Conservation (phyloP, 768 basidiomycete genomes). For the Boletus subparvulus region DNA sequence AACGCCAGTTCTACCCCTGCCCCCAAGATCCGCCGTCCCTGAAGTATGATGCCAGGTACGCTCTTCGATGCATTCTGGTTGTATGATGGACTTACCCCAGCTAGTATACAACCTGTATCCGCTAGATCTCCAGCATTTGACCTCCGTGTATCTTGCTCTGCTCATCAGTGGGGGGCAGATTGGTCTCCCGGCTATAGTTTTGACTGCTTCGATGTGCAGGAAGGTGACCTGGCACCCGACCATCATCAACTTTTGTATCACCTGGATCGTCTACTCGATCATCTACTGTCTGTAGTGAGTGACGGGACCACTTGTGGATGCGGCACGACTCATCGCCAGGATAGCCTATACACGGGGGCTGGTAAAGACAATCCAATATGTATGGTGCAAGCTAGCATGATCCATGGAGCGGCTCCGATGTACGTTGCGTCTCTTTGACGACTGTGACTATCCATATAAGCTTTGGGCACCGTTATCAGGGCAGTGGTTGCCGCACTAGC, state of each 20-base stretch:
- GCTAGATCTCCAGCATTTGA: slow-evolving; percentile 31
- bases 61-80: not conserved
- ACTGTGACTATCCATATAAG: not conserved
- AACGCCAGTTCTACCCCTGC: not conserved
- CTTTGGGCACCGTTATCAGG: slow-evolving; percentile 29
- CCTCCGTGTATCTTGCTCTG: slow-evolving; percentile 43
- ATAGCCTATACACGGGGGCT: slow-evolving; percentile 36
- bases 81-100: not conserved
- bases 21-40: not conserved
- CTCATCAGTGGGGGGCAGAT: slow-evolving; percentile 54
- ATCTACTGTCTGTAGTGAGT: slow-evolving; percentile 52
- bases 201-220: slow-evolving; percentile 44
- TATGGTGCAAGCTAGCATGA: slow-evolving; percentile 50
- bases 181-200: slow-evolving; percentile 48
- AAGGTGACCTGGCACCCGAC: slow-evolving; percentile 47
- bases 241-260: slow-evolving; percentile 56
- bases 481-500: slow-evolving; percentile 40
- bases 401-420: slow-evolving; percentile 55
- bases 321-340: slow-evolving; percentile 8
- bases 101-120: slow-evolving; percentile 6
- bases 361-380: slow-evolving; percentile 38
- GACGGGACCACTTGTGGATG: not conserved
- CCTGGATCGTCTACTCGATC: slow-evolving; percentile 56
- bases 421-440: slow-evolving; percentile 27
- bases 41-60: slow-evolving; percentile 19